These are phyloP conservation scores for Alternaria sp. DNA, from an alignment of 2,329 filamentous ascomycete species.

Conservation along the genomic window DNA sequence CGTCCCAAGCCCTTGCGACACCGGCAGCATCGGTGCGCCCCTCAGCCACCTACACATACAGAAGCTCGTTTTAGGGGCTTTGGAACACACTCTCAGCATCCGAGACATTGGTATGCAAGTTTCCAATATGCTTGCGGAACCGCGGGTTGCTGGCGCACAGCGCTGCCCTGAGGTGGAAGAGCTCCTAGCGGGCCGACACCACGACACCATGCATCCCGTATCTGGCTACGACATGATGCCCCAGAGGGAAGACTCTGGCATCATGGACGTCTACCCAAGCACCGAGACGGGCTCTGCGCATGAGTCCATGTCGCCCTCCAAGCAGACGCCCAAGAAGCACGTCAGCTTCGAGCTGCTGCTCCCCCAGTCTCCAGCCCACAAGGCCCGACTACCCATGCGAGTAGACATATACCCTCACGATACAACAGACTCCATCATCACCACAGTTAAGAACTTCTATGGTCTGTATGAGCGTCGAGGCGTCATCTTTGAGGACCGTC, in stretches of 20 bases:
- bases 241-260: constrained; percentile 40
- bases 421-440: constrained; percentile 96
- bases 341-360: constrained; percentile 82
- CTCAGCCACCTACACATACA: constrained; percentile 32
- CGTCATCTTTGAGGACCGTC: constrained; percentile 92
- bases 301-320: constrained; percentile 49
- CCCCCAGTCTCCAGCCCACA: constrained; percentile 71
- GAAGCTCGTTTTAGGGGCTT: constrained; percentile 31
- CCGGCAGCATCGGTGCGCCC: constrained; percentile 49
- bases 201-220: constrained; percentile 34
- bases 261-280: constrained; percentile 49
- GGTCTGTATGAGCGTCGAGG: constrained; percentile 87
- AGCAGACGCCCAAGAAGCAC: constrained; percentile 65
- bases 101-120: constrained; percentile 40
- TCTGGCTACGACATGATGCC: constrained; percentile 40
- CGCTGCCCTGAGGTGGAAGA: constrained; percentile 37
- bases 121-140: constrained; percentile 42
- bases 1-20: constrained; percentile 50
- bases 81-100: constrained; percentile 16
- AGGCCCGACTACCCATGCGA: constrained; percentile 81
- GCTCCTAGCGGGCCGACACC: constrained; percentile 41
- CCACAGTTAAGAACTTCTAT: constrained; percentile 99
- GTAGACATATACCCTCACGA: constrained; percentile 95
- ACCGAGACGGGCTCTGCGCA: constrained; percentile 45
- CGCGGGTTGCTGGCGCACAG: constrained; percentile 37